Conservation (phyloP, 1,284 basidiomycete genomes). For the Cerioporus squamosus region DNA sequence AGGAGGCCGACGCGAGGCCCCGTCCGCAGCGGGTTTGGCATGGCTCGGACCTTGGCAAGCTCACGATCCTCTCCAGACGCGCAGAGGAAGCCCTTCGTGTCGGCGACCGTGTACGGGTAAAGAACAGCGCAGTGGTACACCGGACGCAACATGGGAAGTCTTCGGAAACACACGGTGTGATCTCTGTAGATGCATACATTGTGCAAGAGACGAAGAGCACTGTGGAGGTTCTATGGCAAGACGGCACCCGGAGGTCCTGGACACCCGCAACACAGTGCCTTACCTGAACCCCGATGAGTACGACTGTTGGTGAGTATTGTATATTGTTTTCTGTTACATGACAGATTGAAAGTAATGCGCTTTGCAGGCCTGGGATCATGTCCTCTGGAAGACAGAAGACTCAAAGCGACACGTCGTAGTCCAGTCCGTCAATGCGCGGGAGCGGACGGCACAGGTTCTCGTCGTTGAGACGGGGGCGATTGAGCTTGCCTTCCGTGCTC, state of each 20-base stretch:
- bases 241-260: conserved; percentile 69
- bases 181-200: conserved; percentile 60
- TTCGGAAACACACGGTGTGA: conserved; percentile 44
- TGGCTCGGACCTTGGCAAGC: conserved; percentile 63
- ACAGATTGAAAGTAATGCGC: neutral
- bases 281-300: conserved; percentile 86
- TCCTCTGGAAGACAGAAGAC: conserved; percentile 84
- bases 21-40: conserved; percentile 82
- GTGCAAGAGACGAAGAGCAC: conserved; percentile 75
- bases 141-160: conserved; percentile 60
- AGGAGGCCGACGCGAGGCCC: conserved; percentile 55
- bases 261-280: conserved; percentile 74
- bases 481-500: conserved; percentile 80
- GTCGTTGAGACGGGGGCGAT: conserved; percentile 54
- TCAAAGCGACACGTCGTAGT: conserved; percentile 74
- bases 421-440: conserved; percentile 74
- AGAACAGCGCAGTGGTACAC: conserved; percentile 49
- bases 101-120: conserved; percentile 67
- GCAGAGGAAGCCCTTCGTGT: conserved; percentile 69
- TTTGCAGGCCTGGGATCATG: conserved; percentile 87
- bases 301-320: conserved; percentile 73
- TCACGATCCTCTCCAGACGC: conserved; percentile 68
- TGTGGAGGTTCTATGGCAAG: conserved; percentile 88
- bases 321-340: neutral
- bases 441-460: conserved; percentile 72